Conservation (phyloP, 192 early-diverging fungal species). For the Jimgerdemannia lactiflua region DNA sequence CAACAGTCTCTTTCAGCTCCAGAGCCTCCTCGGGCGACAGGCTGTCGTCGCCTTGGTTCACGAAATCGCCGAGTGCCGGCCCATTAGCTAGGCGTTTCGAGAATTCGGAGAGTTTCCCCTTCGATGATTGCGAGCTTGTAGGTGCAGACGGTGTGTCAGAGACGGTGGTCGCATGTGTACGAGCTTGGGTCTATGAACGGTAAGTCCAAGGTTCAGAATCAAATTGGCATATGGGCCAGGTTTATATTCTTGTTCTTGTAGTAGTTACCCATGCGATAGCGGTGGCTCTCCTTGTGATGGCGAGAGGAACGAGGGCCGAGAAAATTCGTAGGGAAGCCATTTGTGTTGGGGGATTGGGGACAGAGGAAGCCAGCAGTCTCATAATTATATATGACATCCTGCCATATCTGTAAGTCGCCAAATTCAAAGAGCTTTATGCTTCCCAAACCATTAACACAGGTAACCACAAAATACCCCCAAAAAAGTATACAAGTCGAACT, state of each 20-base stretch:
- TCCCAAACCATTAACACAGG: too few relatives aligned
- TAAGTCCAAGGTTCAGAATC: background rate
- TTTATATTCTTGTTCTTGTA: background rate
- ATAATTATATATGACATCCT: too few relatives aligned
- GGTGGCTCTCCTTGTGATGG: conserved; percentile 2
- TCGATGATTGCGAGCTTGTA: conserved; percentile 35
- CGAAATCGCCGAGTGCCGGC: conserved; percentile 58
- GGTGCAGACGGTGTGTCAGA: conserved; percentile 4
- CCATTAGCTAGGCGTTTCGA: conserved; percentile 35
- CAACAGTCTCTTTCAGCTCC: conserved; percentile 52
- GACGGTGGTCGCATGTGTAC: conserved; percentile 20
- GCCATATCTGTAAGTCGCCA: too few relatives aligned
- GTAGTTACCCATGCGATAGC: background rate
- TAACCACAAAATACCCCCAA: too few relatives aligned
- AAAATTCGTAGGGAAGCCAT: background rate
- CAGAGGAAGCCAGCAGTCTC: too few relatives aligned
- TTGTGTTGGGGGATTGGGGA: too few relatives aligned
- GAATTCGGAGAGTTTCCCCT: conserved; percentile 36
- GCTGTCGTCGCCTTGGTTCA: conserved; percentile 34
- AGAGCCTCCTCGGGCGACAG: conserved; percentile 56
- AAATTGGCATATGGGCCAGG: background rate
- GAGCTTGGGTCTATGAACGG: conserved; percentile 6
- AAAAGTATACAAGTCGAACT: too few relatives aligned
- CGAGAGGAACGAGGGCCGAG: conserved; percentile 22
- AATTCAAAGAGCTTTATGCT: too few relatives aligned